Evolutionary conservation across 768 basidiomycete genomes (phyloP).

Genomic region (Tulasnella sp.): DNA sequence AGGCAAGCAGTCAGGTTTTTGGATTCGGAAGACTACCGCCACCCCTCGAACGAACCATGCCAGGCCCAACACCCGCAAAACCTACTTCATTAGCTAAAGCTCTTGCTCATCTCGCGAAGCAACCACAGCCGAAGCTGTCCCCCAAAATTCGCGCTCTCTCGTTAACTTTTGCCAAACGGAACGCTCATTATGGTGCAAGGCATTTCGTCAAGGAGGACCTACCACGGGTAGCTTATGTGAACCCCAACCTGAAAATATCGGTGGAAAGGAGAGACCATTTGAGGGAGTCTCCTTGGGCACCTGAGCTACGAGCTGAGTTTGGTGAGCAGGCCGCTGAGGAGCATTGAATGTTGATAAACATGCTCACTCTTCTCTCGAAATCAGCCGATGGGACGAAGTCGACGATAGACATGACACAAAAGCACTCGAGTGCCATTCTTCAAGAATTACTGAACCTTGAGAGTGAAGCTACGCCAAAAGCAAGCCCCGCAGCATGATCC

Average conservation of each 20-base stretch:
- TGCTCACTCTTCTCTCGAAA: neutral
- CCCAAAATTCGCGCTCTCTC: slow-evolving; percentile 8
- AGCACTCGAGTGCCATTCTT: slow-evolving; percentile 20
- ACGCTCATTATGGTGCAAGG: slow-evolving; percentile 29
- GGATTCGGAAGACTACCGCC: neutral
- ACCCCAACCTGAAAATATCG: slow-evolving; percentile 55
- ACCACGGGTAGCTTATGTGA: slow-evolving; percentile 68
- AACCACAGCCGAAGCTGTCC: slow-evolving; percentile 15
- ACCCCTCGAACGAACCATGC: neutral
- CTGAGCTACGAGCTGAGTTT: slow-evolving; percentile 54
- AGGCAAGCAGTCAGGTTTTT: slow-evolving; percentile 6
- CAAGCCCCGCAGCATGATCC: neutral
- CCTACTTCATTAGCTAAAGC: slow-evolving; percentile 20
- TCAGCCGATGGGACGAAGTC: slow-evolving; percentile 17
- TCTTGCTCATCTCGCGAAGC: slow-evolving; percentile 2
- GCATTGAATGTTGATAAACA: neutral
- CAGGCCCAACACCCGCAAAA: neutral
- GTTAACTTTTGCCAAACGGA: slow-evolving; percentile 17
- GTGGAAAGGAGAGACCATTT: slow-evolving; percentile 50
- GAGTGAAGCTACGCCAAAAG: neutral
- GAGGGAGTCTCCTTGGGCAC: slow-evolving; percentile 48
- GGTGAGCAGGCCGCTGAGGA: slow-evolving; percentile 40
- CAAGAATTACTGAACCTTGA: slow-evolving; percentile 13
- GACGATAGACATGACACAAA: slow-evolving; percentile 21
- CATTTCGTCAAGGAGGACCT: slow-evolving; percentile 76